A percentile compares a stretch with the other conserved stretches of the same genome.
Conservation (phyloP, 345 rosid genomes). For the Arabidopsis arenosa region DNA sequence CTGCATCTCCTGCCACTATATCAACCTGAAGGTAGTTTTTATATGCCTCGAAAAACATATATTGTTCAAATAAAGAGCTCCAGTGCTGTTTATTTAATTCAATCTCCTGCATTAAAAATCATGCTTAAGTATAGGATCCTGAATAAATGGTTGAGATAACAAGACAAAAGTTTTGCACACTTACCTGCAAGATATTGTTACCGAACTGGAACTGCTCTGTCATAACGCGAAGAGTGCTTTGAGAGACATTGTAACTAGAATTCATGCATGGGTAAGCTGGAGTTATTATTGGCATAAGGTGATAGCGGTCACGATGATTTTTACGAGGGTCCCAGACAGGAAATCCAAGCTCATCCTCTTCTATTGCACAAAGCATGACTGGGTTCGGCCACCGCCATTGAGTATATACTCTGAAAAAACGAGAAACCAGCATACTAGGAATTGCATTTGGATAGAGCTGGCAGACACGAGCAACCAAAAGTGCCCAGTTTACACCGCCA, state of each 20-base stretch:
- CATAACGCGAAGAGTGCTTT: constrained; percentile 76
- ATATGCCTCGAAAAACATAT: constrained; percentile 72
- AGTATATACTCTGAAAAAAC: constrained; percentile 70
- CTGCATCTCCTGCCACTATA: constrained; percentile 61
- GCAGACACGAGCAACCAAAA: constrained; percentile 76
- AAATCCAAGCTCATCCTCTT: constrained; percentile 69
- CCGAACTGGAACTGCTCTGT: constrained; percentile 71
- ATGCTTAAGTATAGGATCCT: neutral
- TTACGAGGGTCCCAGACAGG: constrained; percentile 76
- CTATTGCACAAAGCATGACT: constrained; percentile 75
- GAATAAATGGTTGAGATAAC: constrained; percentile 10
- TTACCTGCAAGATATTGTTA: constrained; percentile 64
- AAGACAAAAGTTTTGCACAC: constrained; percentile 5
- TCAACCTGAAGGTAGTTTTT: constrained; percentile 78
- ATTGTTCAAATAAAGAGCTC: constrained; percentile 68
- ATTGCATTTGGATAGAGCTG: constrained; percentile 82
- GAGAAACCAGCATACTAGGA: constrained; percentile 73
- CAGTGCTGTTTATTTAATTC: constrained; percentile 68
- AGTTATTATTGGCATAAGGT: constrained; percentile 79
- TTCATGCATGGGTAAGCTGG: constrained; percentile 91
- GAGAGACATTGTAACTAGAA: constrained; percentile 79
- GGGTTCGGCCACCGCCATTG: constrained; percentile 91
- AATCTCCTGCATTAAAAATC: constrained; percentile 52
- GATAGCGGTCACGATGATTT: constrained; percentile 67
- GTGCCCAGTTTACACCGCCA: constrained; percentile 84